These are phyloP conservation scores for Salix dunnii DNA, from an alignment of 345 rosid species.

Conservation along the genomic window DNA sequence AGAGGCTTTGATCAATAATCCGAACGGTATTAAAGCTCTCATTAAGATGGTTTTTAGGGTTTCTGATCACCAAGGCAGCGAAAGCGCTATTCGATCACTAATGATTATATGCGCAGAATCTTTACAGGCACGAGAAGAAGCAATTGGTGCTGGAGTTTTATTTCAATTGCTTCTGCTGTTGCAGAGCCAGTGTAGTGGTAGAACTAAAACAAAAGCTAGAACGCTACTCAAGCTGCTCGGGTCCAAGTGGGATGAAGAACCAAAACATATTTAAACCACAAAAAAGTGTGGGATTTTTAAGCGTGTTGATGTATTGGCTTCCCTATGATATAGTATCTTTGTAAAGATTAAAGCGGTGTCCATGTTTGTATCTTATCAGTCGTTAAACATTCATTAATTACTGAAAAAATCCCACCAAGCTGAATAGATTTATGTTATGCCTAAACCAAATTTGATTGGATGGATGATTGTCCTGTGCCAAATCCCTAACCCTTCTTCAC, in stretches of 20 bases:
- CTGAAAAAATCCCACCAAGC: not conserved
- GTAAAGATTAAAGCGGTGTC: conserved; percentile 14
- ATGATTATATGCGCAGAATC: conserved; percentile 42
- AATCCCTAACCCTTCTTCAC: not conserved
- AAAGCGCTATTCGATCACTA: conserved; percentile 45
- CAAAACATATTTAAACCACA: conserved; percentile 13
- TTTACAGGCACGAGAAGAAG: conserved; percentile 44
- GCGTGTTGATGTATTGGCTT: conserved; percentile 8
- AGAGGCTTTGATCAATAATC: conserved; percentile 31
- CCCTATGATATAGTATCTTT: not conserved
- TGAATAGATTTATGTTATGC: not conserved
- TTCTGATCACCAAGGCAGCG: conserved; percentile 55
- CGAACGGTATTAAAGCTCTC: conserved; percentile 33
- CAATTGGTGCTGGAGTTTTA: conserved; percentile 43
- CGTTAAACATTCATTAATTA: not conserved
- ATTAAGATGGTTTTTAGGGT: conserved; percentile 61
- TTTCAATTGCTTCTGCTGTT: conserved; percentile 48
- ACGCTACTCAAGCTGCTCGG: conserved; percentile 49
- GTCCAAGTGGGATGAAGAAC: conserved; percentile 36
- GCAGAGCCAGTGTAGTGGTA: conserved; percentile 57
- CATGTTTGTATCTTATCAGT: not conserved
- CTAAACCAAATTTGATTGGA: not conserved
- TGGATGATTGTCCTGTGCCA: not conserved
- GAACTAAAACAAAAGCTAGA: conserved; percentile 49
- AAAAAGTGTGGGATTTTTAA: not conserved